These are phyloP conservation scores for Tetrahymena borealis DNA, from an alignment of 73 alveolate genomes.

Conservation along the genomic window DNA sequence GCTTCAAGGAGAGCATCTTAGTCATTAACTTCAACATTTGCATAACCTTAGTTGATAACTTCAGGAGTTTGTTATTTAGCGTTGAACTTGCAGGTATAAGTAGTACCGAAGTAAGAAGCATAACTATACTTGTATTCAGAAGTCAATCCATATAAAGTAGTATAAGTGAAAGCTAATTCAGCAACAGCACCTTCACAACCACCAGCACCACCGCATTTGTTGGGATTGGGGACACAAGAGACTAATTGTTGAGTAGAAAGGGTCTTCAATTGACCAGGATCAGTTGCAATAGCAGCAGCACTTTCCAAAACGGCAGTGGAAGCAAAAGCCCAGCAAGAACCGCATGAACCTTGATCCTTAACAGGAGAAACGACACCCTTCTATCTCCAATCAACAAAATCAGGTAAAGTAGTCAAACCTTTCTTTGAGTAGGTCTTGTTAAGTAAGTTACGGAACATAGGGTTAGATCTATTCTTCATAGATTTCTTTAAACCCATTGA, in stretches of 20 bases:
- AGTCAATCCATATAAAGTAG: slow-evolving; percentile 1
- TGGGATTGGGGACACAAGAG: slow-evolving; percentile 31
- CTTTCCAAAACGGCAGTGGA: slow-evolving; percentile 35
- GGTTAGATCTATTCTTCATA: background rate
- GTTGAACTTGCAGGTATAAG: background rate
- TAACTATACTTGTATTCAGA: background rate
- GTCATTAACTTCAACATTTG: slow-evolving; percentile 19
- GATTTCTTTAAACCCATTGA: background rate
- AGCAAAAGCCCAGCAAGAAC: slow-evolving; percentile 93
- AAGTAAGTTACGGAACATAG: background rate
- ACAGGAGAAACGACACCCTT: slow-evolving; percentile 59
- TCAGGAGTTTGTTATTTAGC: slow-evolving; percentile 12
- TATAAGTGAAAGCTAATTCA: slow-evolving; percentile 38
- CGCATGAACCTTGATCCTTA: slow-evolving; percentile 77
- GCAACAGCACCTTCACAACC: slow-evolving; percentile 38
- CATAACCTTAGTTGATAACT: slow-evolving; percentile 34
- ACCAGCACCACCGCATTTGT: slow-evolving; percentile 45
- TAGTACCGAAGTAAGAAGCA: background rate
- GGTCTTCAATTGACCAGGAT: slow-evolving; percentile 4
- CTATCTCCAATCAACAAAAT: slow-evolving; percentile 59
- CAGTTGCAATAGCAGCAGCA: background rate
- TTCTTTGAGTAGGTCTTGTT: background rate
- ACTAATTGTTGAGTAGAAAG: slow-evolving; percentile 29
- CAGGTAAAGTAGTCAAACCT: background rate
- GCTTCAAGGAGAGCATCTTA: slow-evolving; percentile 28